Percentiles rank a stretch among this genome's conserved stretches.
Conservation (phyloP, 345 rosid species). For the Bruguiera parviflora region DNA sequence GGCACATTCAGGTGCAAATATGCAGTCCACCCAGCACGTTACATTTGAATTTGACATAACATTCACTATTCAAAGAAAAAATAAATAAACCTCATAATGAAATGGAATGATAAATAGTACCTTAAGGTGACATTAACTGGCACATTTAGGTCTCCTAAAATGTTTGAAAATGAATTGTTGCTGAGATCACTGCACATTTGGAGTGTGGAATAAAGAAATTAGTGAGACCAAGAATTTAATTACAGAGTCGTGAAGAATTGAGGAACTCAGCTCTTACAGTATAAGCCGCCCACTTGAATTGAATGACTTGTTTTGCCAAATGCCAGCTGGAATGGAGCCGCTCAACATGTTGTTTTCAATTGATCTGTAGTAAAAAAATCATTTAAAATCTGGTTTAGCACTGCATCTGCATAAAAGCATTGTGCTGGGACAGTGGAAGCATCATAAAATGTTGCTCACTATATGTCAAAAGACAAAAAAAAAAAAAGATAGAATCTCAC, state of each 20-base stretch:
- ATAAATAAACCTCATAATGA: no score
- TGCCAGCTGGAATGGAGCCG: conserved; percentile 35
- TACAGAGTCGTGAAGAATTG: neutral
- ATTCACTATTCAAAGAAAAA: no score
- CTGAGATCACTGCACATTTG: conserved; percentile 46
- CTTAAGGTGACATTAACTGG: conserved; percentile 49
- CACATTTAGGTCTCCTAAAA: conserved; percentile 38
- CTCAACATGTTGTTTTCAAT: conserved; percentile 39
- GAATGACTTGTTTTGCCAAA: conserved; percentile 41
- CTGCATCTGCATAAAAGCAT: neutral
- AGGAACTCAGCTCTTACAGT: conserved; percentile 30
- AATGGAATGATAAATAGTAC: conserved; percentile 19
- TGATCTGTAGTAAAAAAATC: conserved; percentile 30
- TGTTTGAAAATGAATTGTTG: conserved; percentile 43
- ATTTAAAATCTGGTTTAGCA: neutral
- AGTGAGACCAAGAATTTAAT: neutral
- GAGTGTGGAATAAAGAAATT: neutral
- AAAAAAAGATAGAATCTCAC: conserved; percentile 28
- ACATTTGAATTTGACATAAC: no score
- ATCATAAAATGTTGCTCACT: neutral
- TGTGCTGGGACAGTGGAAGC: neutral
- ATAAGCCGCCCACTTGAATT: conserved; percentile 20
- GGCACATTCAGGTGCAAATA: neutral
- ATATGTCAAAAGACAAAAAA: neutral
- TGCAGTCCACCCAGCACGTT: no score